A percentile compares a stretch with the other conserved stretches of the same genome.
Conservation (phyloP, 1,284 basidiomycete species). For the Apiotrichum akiyoshidainum region DNA sequence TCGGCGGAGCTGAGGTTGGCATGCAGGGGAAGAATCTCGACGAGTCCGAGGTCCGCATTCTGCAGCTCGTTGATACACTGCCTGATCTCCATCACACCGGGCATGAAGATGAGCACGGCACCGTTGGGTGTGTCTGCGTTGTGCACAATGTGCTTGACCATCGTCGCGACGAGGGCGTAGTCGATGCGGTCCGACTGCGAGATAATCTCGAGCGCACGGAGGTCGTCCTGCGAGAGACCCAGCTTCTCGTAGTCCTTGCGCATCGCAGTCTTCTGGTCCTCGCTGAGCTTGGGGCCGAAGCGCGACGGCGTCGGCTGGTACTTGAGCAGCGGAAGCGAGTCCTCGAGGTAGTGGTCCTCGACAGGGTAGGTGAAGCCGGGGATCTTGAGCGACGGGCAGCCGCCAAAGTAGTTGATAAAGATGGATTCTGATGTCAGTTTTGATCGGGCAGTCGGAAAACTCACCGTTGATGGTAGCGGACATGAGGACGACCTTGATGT, state of each 20-base stretch:
- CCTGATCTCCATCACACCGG: slow-evolving; percentile 82
- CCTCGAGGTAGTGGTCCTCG: slow-evolving; percentile 74
- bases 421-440: slow-evolving; percentile 56
- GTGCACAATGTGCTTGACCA: slow-evolving; percentile 65
- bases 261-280: slow-evolving; percentile 56
- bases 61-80: slow-evolving; percentile 72
- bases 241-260: slow-evolving; percentile 56
- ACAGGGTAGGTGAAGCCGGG: slow-evolving; percentile 81
- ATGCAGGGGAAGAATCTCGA: slow-evolving; percentile 76
- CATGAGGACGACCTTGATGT: slow-evolving; percentile 60
- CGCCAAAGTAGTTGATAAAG: slow-evolving; percentile 74
- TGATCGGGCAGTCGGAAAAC: slow-evolving; percentile 35
- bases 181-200: slow-evolving; percentile 67
- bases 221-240: slow-evolving; percentile 59
- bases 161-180: slow-evolving; percentile 68
- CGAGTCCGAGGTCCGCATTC: slow-evolving; percentile 49
- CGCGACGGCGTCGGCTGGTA: slow-evolving; percentile 48
- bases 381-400: slow-evolving; percentile 76
- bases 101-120: slow-evolving; percentile 80
- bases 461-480: slow-evolving; percentile 71
- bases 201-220: slow-evolving; percentile 62
- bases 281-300: slow-evolving; percentile 54
- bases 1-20: slow-evolving; percentile 83
- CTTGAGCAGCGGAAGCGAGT: slow-evolving; percentile 62
- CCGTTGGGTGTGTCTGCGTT: slow-evolving; percentile 53